A percentile compares a stretch with the other conserved stretches of the same genome.
Evolutionary conservation across 140 eudicot species (phyloP).

Genomic region (Stevia rebaudiana): DNA sequence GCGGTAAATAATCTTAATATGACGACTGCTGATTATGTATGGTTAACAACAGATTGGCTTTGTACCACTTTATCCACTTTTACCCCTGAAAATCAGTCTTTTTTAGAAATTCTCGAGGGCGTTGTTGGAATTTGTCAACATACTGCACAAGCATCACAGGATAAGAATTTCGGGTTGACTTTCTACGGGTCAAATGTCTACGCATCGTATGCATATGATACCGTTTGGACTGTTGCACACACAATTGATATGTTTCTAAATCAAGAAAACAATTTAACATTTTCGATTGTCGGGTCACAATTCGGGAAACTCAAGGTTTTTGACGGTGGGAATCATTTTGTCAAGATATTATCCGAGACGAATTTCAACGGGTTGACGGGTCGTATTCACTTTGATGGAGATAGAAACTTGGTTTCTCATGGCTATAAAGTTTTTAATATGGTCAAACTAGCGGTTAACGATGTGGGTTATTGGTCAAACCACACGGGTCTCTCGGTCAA

Average conservation of each 20-base stretch:
- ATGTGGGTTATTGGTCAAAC: slow-evolving; percentile 66
- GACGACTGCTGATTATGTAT: slow-evolving; percentile 49
- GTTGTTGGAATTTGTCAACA: slow-evolving; percentile 51
- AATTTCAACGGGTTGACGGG: slow-evolving; percentile 59
- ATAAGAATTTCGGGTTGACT: slow-evolving; percentile 17
- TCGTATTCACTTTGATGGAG: slow-evolving; percentile 32
- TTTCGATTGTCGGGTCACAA: slow-evolving; percentile 35
- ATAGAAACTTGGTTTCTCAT: slow-evolving; percentile 33
- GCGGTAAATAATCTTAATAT: slow-evolving; percentile 42
- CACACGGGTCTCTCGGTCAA: slow-evolving; percentile 46
- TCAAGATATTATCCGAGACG: slow-evolving; percentile 26
- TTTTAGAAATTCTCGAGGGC: slow-evolving; percentile 38
- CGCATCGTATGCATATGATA: slow-evolving; percentile 43
- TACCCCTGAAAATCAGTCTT: slow-evolving; percentile 14
- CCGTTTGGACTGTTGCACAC: slow-evolving; percentile 54
- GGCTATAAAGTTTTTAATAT: slow-evolving; percentile 44
- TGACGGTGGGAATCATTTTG: slow-evolving; percentile 39
- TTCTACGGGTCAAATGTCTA: slow-evolving; percentile 23
- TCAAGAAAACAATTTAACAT: slow-evolving; percentile 31
- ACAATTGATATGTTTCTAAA: slow-evolving; percentile 39
- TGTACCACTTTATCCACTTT: slow-evolving; percentile 44
- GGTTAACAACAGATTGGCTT: slow-evolving; percentile 65
- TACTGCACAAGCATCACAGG: slow-evolving; percentile 17
- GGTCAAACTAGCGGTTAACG: slow-evolving; percentile 17
- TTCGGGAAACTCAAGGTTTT: slow-evolving; percentile 44